phyloP scores from a whole-genome alignment of 139 green algal species.

The Astrephomene gubernaculifera region DNA sequence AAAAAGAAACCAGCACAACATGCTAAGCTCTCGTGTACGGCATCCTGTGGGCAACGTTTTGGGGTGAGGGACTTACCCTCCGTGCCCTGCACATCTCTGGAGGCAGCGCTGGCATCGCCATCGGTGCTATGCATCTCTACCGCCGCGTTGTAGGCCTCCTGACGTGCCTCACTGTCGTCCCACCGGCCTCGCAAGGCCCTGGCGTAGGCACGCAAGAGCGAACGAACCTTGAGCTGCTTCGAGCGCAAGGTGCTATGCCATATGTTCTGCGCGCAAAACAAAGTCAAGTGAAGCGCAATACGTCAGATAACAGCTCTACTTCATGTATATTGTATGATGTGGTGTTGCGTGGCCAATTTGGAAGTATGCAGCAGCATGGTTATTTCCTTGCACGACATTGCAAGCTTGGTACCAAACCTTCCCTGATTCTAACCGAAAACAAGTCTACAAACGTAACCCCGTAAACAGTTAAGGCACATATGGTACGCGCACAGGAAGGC shows the following conservation, averaged over 20 bases:
- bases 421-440: not conserved
- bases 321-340: not conserved
- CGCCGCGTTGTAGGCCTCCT: not conserved
- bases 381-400: not conserved
- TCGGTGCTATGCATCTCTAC: not conserved
- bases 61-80: no score
- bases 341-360: not conserved
- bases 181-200: not conserved
- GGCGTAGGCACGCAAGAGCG: not conserved
- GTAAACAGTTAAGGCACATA: not conserved
- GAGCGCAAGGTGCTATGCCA: constrained; percentile 26
- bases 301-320: not conserved
- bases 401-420: not conserved
- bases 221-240: not conserved
- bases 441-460: no score
- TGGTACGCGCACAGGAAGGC: not conserved
- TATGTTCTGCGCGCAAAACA: not conserved
- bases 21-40: no score
- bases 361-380: not conserved
- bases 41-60: no score
- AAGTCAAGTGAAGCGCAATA: not conserved
- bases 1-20: no score
- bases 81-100: no score
- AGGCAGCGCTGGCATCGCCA: not conserved
- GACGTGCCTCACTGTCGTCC: not conserved